phyloP scores from a whole-genome alignment of 2,329 filamentous ascomycete species.

The Apiospora phragmitis region DNA sequence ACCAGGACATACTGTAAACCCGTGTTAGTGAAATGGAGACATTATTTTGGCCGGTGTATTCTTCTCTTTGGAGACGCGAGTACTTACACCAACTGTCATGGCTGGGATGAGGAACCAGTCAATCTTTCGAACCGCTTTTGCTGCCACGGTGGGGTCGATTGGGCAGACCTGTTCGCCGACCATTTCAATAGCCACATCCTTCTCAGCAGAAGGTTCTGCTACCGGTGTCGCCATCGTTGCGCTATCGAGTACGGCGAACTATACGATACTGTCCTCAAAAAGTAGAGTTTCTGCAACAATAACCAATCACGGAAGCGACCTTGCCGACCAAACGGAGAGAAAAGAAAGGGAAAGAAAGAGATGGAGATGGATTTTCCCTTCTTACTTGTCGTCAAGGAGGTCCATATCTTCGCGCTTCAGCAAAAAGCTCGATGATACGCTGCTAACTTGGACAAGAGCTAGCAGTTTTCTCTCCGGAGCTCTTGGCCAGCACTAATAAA shows the following conservation, averaged over 20 bases:
- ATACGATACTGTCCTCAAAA: not conserved
- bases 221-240: not conserved
- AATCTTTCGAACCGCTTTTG: slow-evolving; percentile 64
- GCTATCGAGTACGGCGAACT: not conserved
- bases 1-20: slow-evolving; percentile 60
- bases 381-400: not conserved
- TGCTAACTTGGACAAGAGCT: not conserved
- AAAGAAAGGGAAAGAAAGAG: not conserved
- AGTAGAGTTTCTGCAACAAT: not conserved
- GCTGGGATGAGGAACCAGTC: slow-evolving; percentile 67
- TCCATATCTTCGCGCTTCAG: not conserved
- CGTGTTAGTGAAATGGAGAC: slow-evolving; percentile 1
- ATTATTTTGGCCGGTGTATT: not conserved
- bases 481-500: not conserved
- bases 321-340: not conserved
- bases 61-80: not conserved
- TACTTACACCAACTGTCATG: slow-evolving; percentile 55
- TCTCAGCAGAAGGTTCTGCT: slow-evolving; percentile 30
- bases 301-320: not conserved
- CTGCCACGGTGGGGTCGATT: slow-evolving; percentile 56
- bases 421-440: slow-evolving; percentile 3
- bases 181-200: slow-evolving; percentile 58
- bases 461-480: not conserved
- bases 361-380: not conserved
- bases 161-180: slow-evolving; percentile 56